Percentiles rank a stretch among this genome's conserved stretches.
These are phyloP conservation scores for Vitis riparia DNA, from an alignment of 164 flowering plant genomes.

Conservation along the genomic window DNA sequence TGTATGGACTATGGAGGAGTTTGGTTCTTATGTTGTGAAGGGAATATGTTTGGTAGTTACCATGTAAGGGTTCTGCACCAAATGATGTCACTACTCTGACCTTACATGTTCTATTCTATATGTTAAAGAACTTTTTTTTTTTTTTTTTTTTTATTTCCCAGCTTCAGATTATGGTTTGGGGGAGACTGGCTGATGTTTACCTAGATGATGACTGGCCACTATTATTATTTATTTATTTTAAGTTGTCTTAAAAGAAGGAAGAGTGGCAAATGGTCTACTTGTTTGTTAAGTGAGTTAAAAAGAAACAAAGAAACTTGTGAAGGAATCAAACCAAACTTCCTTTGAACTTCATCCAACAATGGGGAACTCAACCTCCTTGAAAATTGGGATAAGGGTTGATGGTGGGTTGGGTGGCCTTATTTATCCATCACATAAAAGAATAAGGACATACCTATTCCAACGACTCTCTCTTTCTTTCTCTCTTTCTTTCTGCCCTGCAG, in stretches of 20 bases:
- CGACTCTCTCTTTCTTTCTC: background rate
- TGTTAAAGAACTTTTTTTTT: no score
- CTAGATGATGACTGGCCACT: no score
- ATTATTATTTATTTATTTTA: no score
- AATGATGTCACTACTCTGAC: slow-evolving; percentile 6
- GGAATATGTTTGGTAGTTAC: background rate
- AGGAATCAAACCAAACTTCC: background rate
- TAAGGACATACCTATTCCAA: background rate
- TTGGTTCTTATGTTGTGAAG: no score
- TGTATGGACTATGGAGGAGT: background rate
- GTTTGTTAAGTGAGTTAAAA: background rate
- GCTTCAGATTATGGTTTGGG: no score
- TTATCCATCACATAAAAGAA: background rate
- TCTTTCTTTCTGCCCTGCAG: background rate
- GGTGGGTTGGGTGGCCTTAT: slow-evolving; percentile 1
- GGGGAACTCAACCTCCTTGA: no score
- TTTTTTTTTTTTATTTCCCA: no score
- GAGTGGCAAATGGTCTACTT: background rate
- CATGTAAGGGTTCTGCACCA: slow-evolving; percentile 1
- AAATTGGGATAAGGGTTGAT: background rate
- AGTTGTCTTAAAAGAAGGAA: no score
- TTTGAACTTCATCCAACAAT: no score
- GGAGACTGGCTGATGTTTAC: no score
- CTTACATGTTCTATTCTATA: no score
- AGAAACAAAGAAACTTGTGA: slow-evolving; percentile 2